Base-by-base conservation (phyloP, 139 green algal genomes). In the Closterium sp. region DNA sequence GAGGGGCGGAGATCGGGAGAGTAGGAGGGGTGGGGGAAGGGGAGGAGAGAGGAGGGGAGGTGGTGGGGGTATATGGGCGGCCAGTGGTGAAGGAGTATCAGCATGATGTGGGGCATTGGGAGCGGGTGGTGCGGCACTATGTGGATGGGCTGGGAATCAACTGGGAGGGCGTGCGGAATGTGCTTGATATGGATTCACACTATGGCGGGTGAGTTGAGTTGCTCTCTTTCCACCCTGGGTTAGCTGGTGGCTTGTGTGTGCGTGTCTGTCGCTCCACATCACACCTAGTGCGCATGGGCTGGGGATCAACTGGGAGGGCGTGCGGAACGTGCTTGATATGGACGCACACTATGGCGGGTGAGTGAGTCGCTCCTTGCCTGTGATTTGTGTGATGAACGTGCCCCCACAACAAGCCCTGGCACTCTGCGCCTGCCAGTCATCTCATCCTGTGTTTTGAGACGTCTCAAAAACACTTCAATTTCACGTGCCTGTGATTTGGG, bases 131-230 rank as follows among this genome's bases (percentile, higher is more conserved):
- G 30, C 31, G 27, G 28, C 17, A 29, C 17, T 92, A 94, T 30
- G 22, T 73, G 88, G 29, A 79, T 22, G 31, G 88, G 28, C 31
- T 91, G 9, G 88, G 50, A 6, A 91, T 94, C 45, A 6, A 91
- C 5, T 92, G 88, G 91, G 27, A 17, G 24, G 29, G n/a, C 5
- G 88, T 94, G 5, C 91, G 91, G 9, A 94, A 94, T 86, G 91
- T 94, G 29, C 93, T 94, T 89, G 91, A 94, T 31, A 89, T 87
- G 50, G 92, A 94, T 9, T 11, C 91, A 2, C 70, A 88, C 85
- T 94, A 94, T 91, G 91, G 87, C 9, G 91, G 91, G 88, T 94
- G 70, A 89, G 90, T 92, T n/a, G n/a, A n/a, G n/a, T 45, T 89
- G 27, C 31, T 62, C 42, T 62, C 42, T n/a, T n/a, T n/a, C n/a